Percentiles rank a stretch among this genome's conserved stretches.
These are phyloP conservation scores for Rosellinia necatrix DNA, from an alignment of 2,329 filamentous ascomycete species.

Conservation along the genomic window DNA sequence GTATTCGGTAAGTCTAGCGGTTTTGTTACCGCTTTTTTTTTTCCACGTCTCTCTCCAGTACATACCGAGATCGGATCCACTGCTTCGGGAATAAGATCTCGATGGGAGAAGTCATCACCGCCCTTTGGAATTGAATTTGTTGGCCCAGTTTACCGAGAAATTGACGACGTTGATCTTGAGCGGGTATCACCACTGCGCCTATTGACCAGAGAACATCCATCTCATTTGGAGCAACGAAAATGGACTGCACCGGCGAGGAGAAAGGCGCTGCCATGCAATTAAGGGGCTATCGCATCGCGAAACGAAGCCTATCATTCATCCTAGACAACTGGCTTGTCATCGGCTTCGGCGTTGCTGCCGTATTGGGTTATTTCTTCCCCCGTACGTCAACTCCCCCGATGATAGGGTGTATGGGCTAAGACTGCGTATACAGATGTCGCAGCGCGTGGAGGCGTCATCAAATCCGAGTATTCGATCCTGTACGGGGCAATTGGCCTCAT, in stretches of 20 bases:
- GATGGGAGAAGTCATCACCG: not conserved
- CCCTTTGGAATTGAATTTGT: too few relatives aligned
- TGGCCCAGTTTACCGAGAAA: too few relatives aligned
- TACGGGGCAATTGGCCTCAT: constrained; percentile 73
- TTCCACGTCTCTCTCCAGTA: too few relatives aligned
- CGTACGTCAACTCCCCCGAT: constrained; percentile 45
- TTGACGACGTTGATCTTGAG: too few relatives aligned
- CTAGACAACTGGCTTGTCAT: constrained; percentile 40
- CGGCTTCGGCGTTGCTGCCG: constrained; percentile 38
- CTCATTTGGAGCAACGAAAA: not conserved
- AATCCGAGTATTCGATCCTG: constrained; percentile 63
- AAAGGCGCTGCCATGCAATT: not conserved
- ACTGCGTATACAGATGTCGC: constrained; percentile 47
- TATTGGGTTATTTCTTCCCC: constrained; percentile 46
- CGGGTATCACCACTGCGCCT: not conserved
- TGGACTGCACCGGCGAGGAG: not conserved
- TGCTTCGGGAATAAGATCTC: not conserved
- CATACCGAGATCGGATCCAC: constrained; percentile 16
- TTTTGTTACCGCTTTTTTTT: not conserved
- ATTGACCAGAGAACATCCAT: not conserved
- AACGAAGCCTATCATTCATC: constrained; percentile 30
- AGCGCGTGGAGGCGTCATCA: constrained; percentile 53
- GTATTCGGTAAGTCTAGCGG: too few relatives aligned
- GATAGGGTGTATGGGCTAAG: not conserved
- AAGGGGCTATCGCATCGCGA: constrained; percentile 19